phyloP scores from a whole-genome alignment of 495 filamentous ascomycete genomes.

The Staphylotrichum tortipilum region DNA sequence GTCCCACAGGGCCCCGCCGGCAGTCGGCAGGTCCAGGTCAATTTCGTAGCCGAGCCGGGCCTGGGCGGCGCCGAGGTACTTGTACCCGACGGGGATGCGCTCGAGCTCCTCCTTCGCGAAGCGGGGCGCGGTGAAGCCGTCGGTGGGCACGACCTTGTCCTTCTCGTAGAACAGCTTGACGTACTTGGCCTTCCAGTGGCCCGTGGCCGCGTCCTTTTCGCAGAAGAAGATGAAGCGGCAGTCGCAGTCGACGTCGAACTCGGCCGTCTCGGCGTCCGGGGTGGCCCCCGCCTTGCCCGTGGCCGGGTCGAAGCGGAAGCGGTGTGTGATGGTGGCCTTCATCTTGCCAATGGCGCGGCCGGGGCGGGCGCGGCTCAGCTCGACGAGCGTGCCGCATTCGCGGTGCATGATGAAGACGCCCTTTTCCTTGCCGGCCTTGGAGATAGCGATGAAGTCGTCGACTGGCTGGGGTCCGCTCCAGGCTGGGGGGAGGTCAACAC shows the following conservation, averaged over 20 bases:
- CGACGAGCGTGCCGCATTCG: conserved; percentile 52
- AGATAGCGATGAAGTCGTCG: conserved; percentile 51
- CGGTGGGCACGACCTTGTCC: conserved; percentile 54
- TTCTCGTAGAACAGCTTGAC: conserved; percentile 63
- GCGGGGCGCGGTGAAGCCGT: conserved; percentile 41
- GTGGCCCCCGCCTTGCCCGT: neutral
- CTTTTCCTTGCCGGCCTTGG: conserved; percentile 49
- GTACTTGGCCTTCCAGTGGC: conserved; percentile 49
- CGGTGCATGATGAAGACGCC: conserved; percentile 64
- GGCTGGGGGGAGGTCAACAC: conserved; percentile 20
- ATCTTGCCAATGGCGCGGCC: conserved; percentile 59
- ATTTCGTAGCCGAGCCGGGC: conserved; percentile 36
- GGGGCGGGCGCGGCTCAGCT: conserved; percentile 38
- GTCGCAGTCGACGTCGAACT: conserved; percentile 54
- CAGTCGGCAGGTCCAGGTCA: conserved; percentile 33
- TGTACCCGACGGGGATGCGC: conserved; percentile 47
- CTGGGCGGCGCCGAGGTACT: conserved; percentile 45
- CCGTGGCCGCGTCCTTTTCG: conserved; percentile 31
- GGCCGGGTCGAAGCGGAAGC: conserved; percentile 39
- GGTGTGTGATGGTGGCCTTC: conserved; percentile 63
- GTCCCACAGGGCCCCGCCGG: conserved; percentile 22
- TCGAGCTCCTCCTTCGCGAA: conserved; percentile 42
- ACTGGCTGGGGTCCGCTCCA: conserved; percentile 49
- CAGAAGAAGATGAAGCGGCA: conserved; percentile 59
- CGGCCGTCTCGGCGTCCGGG: conserved; percentile 19